Base-by-base conservation (phyloP, 768 basidiomycete genomes). In the Dendrothele bispora region DNA sequence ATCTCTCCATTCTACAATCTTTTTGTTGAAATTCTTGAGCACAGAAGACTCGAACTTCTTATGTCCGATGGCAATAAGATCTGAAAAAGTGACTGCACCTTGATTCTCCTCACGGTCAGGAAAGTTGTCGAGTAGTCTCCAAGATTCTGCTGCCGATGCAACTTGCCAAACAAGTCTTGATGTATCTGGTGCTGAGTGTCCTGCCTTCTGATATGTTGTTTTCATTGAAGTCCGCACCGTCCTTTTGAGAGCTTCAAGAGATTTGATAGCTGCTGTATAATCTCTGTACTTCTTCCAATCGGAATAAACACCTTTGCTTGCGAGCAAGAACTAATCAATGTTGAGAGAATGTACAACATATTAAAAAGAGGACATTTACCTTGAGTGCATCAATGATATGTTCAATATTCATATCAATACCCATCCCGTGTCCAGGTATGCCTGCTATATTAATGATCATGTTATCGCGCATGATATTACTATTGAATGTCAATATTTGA, bases 381-480 rank as follows among this genome's bases (percentile, higher is more conserved):
- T 32, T 32, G 10, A 32, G 30, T 10, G 10, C 10, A 10, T n/a
- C 30, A n/a, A 32, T 32, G 30, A 32, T 10, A 32, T 32, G 30
- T 32, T 32, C 30, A 32, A 32, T 32, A 32, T 32, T 32, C 30
- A 32, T 32, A 26, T 60, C 48, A 7, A 43, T 29, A 2, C 43
- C 24, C 55, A 60, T 60, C 5, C 27, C 54, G 18, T 58, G 50
- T 7, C 48, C 51, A 25, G 57, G 41, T 1, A 59, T 43, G 0
- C 58, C 58, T 0, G 43, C 40, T 0, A 51, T 2, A 3, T 60
- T 59, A 25, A 58, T 29, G 1, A 59, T 47, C 49, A 54, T 45
- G 21, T 43, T 50, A 38, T 59, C 53, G 1, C 46, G 24, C 50
- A 57, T 57, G 1, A 59, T 57, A 15, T 59, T 38, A 2, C 57